Evolutionary conservation across 108 stramenopile species (phyloP).

Genomic region (Pinguiococcus pyrenoidosus): DNA sequence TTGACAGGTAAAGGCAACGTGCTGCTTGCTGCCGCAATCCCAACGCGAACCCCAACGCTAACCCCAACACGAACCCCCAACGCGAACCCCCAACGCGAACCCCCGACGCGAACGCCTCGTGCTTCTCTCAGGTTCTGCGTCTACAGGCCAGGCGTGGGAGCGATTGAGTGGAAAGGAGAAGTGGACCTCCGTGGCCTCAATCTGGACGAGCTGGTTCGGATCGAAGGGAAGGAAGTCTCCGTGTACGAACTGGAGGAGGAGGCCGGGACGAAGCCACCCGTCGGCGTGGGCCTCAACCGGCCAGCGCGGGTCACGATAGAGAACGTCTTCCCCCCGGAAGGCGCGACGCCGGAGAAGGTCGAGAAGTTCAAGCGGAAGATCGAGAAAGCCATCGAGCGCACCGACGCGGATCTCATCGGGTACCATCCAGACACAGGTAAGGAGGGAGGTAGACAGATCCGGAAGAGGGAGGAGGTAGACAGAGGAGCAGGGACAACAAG

Average conservation of each 20-base stretch:
- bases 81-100: not conserved
- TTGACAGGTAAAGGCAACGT: too few relatives aligned
- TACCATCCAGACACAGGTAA: too few relatives aligned
- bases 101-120: not conserved
- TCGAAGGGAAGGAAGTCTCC: not conserved
- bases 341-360: not conserved
- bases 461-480: too few relatives aligned
- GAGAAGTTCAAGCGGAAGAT: too few relatives aligned
- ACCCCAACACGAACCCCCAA: too few relatives aligned
- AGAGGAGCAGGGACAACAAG: too few relatives aligned
- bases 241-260: too few relatives aligned
- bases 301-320: constrained; percentile 19
- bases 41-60: too few relatives aligned
- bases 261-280: constrained; percentile 10
- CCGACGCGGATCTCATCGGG: too few relatives aligned
- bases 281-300: constrained; percentile 13
- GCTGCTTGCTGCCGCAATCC: too few relatives aligned
- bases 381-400: too few relatives aligned
- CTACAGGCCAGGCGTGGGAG: constrained; percentile 6
- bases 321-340: constrained; percentile 1
- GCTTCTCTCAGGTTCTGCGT: constrained; percentile 3
- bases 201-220: constrained; percentile 16
- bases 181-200: constrained; percentile 17
- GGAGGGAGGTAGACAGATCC: too few relatives aligned
- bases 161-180: constrained; percentile 20